phyloP scores from a whole-genome alignment of 192 early-diverging fungal species.

The Obelidium mucronatum region DNA sequence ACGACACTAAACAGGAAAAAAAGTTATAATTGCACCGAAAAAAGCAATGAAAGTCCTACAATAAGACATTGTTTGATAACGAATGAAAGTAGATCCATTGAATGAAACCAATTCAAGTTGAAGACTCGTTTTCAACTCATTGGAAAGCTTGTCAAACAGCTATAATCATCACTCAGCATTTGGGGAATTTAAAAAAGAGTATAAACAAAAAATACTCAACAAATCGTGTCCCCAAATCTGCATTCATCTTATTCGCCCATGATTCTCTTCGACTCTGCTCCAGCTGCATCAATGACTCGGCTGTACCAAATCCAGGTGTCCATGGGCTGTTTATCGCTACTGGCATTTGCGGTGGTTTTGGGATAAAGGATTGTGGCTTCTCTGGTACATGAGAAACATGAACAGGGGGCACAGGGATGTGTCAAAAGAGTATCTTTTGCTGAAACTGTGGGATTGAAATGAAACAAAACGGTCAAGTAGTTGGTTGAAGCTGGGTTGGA shows the following conservation, averaged over 20 bases:
- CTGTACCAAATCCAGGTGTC: constrained; percentile 21
- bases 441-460: constrained; percentile 14
- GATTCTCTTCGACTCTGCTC: constrained; percentile 15
- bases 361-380: background rate
- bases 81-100: background rate
- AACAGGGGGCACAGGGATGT: background rate
- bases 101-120: constrained; percentile 20
- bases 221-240: constrained; percentile 15
- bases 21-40: background rate
- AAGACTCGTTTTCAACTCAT: constrained; percentile 14
- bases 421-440: constrained; percentile 4
- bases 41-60: background rate
- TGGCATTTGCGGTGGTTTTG: background rate
- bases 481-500: background rate
- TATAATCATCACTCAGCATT: constrained; percentile 1
- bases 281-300: constrained; percentile 13
- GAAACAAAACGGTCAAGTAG: constrained; percentile 2
- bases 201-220: background rate
- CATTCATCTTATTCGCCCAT: constrained; percentile 29
- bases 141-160: constrained; percentile 10
- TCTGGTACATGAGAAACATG: constrained; percentile 19
- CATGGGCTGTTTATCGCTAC: background rate
- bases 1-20: background rate
- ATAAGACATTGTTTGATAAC: constrained; percentile 1
- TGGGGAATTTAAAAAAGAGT: background rate